Base-by-base conservation (phyloP, 352 stramenopile genomes). In the Pythium scleroteichum region DNA sequence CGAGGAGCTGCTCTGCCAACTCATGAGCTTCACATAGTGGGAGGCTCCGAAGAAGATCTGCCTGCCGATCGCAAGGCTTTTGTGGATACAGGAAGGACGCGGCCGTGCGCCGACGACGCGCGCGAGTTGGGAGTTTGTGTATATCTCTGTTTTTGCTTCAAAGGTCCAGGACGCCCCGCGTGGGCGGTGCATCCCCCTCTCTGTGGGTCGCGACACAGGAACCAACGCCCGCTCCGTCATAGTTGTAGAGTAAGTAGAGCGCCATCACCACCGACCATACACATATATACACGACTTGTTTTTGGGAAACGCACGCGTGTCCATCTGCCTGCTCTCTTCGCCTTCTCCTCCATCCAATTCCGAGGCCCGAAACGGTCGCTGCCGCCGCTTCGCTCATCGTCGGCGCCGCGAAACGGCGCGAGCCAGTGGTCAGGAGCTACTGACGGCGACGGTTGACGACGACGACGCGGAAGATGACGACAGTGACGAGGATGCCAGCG, bases 1-100 rank as follows among this genome's bases (percentile, higher is more conserved):
- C 72, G 90, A 97, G 65, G 81, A 97, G 70, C 65, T 97, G 59
- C 71, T 97, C 42, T 91, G 89, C 54, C 73, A 90, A 57, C 67
- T 91, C 51, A 54, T 95, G 66, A 91, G 82, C 70, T 87, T 86
- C 66, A 94, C 78, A 60, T 94, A 86, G 46, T 2, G 2, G 39
- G 12, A 49, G 16, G 2, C 17, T 12, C 38, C 47, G 4, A 17
- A 17, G 19, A 26, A 14, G 14, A 22, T 50, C 20, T 40, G 19
- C 8, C 23, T n/a, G 27, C n/a, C 23, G 47, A 54, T 20, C 27
- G 47, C 23, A 40, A 40, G 27, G 23, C 17, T 24, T 52, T 52
- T 44, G 14, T 17, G 20, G 44, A 20, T 26, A 3, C 44, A 32
- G 44, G 44, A 8, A 44, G 38, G 17, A 20, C 13, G 38, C 38